phyloP scores from a whole-genome alignment of 1,284 basidiomycete species.

The Trametes hirsuta region DNA sequence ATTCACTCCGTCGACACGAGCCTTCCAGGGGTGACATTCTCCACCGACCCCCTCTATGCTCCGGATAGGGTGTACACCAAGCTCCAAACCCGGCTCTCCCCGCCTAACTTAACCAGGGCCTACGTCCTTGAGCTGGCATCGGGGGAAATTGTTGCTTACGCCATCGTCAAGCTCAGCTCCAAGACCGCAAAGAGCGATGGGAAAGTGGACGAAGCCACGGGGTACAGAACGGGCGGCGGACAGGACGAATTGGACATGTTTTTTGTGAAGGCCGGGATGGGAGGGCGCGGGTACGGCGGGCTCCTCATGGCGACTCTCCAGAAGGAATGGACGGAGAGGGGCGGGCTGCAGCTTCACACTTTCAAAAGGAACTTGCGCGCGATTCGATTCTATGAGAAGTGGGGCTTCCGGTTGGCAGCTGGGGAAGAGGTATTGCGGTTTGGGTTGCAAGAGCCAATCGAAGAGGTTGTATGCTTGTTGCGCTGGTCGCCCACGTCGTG shows the following conservation, averaged over 20 bases:
- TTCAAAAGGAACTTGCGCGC: slow-evolving; percentile 22
- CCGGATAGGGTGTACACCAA: not conserved
- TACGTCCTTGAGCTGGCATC: slow-evolving; percentile 17
- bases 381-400: slow-evolving; percentile 18
- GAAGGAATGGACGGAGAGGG: slow-evolving; percentile 9
- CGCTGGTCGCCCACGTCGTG: no score
- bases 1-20: slow-evolving; percentile 18
- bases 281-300: slow-evolving; percentile 18
- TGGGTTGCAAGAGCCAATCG: not conserved
- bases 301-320: slow-evolving; percentile 18
- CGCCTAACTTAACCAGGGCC: slow-evolving; percentile 9
- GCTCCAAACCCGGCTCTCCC: slow-evolving; percentile 18
- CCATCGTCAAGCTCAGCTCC: slow-evolving; percentile 13
- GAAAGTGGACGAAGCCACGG: not conserved
- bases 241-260: slow-evolving; percentile 22
- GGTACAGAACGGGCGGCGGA: not conserved
- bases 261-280: slow-evolving; percentile 17
- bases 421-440: slow-evolving; percentile 2
- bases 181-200: not conserved
- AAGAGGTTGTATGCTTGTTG: no score
- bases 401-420: slow-evolving; percentile 10
- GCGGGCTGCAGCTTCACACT: slow-evolving; percentile 12
- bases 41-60: slow-evolving; percentile 7
- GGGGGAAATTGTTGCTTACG: slow-evolving; percentile 16
- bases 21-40: slow-evolving; percentile 18